phyloP scores from a whole-genome alignment of 768 basidiomycete genomes.

The Kwoniella sp. region DNA sequence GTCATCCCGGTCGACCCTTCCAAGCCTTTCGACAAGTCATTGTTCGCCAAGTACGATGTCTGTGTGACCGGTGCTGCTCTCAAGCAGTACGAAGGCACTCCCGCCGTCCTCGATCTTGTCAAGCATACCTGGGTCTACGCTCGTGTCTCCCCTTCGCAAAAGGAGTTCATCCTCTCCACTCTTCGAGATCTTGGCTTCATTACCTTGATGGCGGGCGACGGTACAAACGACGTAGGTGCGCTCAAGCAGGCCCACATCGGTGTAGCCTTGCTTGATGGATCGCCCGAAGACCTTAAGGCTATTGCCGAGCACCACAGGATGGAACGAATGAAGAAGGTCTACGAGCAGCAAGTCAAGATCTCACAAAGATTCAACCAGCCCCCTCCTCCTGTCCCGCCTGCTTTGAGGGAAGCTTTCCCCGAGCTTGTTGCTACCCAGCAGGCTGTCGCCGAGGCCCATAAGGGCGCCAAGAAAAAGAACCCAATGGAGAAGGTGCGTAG shows the following conservation, averaged over 20 bases:
- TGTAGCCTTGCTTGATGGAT: slow-evolving; percentile 87
- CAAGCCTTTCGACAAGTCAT: slow-evolving; percentile 71
- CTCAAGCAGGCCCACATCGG: slow-evolving; percentile 98
- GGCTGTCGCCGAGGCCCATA: slow-evolving; percentile 68
- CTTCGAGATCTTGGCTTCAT: slow-evolving; percentile 85
- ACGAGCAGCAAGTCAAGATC: slow-evolving; percentile 91
- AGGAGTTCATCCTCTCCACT: slow-evolving; percentile 90
- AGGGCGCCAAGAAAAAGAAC: slow-evolving; percentile 71
- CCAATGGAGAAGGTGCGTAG: slow-evolving; percentile 95
- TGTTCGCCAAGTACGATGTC: slow-evolving; percentile 89
- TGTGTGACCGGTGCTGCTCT: slow-evolving; percentile 94
- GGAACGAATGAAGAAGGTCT: slow-evolving; percentile 93
- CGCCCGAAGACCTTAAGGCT: slow-evolving; percentile 84
- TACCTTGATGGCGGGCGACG: slow-evolving; percentile 98
- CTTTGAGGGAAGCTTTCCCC: slow-evolving; percentile 83
- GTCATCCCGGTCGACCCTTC: slow-evolving; percentile 81
- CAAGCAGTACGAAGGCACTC: slow-evolving; percentile 75
- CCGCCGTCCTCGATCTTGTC: slow-evolving; percentile 75
- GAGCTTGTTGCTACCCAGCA: slow-evolving; percentile 88
- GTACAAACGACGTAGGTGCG: slow-evolving; percentile 98
- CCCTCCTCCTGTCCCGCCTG: slow-evolving; percentile 87
- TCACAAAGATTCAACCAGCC: slow-evolving; percentile 87
- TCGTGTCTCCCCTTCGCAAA: slow-evolving; percentile 91
- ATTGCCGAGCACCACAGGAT: slow-evolving; percentile 89
- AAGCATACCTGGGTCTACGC: slow-evolving; percentile 99